Evolutionary conservation across 2,329 filamentous ascomycete species (phyloP), one percentile per base, ranked within the genome.

Genomic region (Cytospora paraplurivora): DNA sequence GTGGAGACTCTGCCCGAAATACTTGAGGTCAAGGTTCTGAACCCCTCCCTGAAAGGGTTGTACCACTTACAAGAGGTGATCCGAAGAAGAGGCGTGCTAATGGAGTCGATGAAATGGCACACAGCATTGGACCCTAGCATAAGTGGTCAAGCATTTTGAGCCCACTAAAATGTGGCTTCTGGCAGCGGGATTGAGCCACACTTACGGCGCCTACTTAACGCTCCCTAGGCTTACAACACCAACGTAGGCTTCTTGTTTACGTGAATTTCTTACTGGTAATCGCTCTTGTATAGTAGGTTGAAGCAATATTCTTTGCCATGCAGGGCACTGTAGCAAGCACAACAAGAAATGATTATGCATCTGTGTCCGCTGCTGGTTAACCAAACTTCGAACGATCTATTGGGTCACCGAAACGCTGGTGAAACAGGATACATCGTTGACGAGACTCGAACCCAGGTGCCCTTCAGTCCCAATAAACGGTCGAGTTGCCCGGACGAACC

Each of bases 381-480:
- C 11, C 50, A 35, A 50, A 53, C 37, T 32, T 49, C 37, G 15
- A 51, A 19, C 61, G 50, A 38, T 53, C 27, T 27, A 11, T 6
- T 50, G 11, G 19, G 34, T 49, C 55, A 38, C 55, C 56, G 56
- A 54, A 59, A 44, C 55, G 35, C 19, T 47, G 38, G 41, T 62
- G 61, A 59, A 62, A 62, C 61, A 15, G 41, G 52, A 52, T 50
- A 59, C 35, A 32, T 4, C 1, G 15, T 19, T 33, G 33, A 12
- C 1, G 17, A n/a, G 37, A 5, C 19, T 13, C 27, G 27, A 27
- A 27, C 27, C 27, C 27, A 27, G 27, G 27, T 4, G 27, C 27
- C 27, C 27, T 27, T 27, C 27, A 27, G 27, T 4, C 27, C 27
- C 27, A 27, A 27, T 27, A 27, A 3, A 54, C 27, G 12, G 58